Conservation (phyloP, 345 rosid species). For the Rhodamnia argentea region DNA sequence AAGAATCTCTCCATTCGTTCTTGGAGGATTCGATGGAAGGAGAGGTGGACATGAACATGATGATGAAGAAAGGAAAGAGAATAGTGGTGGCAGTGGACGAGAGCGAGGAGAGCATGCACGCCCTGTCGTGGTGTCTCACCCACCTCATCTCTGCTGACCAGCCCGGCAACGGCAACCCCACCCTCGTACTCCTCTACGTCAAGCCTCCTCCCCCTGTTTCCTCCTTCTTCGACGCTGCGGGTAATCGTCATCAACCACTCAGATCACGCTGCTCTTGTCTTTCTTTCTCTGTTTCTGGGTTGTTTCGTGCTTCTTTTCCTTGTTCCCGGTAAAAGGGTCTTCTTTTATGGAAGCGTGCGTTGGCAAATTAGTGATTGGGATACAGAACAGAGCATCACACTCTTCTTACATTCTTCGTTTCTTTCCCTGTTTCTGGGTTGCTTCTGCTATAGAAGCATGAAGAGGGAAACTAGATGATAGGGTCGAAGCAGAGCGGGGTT, state of each 20-base stretch:
- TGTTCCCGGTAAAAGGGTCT: background rate
- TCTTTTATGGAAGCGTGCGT: background rate
- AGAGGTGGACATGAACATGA: constrained; percentile 1
- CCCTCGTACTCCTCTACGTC: constrained; percentile 66
- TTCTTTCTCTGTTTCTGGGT: background rate
- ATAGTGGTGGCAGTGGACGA: constrained; percentile 85
- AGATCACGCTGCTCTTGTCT: background rate
- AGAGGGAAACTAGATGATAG: background rate
- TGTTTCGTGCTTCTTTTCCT: background rate
- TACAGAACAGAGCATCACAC: background rate
- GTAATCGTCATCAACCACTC: constrained; percentile 14
- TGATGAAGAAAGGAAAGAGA: constrained; percentile 7
- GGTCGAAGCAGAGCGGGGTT: background rate
- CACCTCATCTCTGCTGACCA: constrained; percentile 33
- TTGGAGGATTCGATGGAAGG: constrained; percentile 11
- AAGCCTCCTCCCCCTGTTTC: constrained; percentile 65
- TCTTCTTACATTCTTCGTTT: background rate
- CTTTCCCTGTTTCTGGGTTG: background rate
- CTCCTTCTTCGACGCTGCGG: constrained; percentile 60
- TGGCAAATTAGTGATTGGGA: background rate
- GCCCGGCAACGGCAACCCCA: constrained; percentile 6
- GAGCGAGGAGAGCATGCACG: constrained; percentile 88
- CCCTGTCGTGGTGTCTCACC: constrained; percentile 72
- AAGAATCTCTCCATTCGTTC: background rate
- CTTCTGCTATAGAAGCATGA: background rate